These are phyloP conservation scores for Botrytis medusae DNA, from an alignment of 2,329 filamentous ascomycete species.

Conservation along the genomic window DNA sequence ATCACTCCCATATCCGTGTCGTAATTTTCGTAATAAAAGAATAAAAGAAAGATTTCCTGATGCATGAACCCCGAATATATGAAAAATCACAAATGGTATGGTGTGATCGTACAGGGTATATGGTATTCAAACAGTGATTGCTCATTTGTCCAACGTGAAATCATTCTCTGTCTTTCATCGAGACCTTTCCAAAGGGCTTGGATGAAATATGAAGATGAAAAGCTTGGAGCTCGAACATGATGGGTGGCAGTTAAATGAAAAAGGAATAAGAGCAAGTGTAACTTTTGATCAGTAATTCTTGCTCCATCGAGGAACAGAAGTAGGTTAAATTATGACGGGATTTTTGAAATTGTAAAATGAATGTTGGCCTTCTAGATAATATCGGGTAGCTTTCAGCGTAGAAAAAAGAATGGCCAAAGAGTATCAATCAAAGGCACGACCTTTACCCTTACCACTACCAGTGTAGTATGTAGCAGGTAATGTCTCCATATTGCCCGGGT, in stretches of 20 bases:
- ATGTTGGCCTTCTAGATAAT: background rate
- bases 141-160: background rate
- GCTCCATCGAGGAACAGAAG: background rate
- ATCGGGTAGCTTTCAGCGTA: background rate
- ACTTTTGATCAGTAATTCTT: background rate
- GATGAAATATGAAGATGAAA: background rate
- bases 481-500: background rate
- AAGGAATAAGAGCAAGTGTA: background rate
- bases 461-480: background rate
- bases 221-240: background rate
- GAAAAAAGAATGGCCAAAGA: too few relatives aligned
- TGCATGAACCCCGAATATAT: background rate
- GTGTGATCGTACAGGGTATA: conserved; percentile 6
- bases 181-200: background rate
- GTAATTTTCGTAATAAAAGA: background rate
- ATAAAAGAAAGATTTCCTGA: background rate
- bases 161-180: background rate
- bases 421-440: background rate
- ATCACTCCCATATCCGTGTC: background rate
- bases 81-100: background rate
- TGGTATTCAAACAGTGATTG: conserved; percentile 2
- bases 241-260: background rate
- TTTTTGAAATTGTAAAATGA: too few relatives aligned
- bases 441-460: background rate
- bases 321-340: background rate